Evolutionary conservation across 768 basidiomycete species (phyloP).

Genomic region (Fistulinella prunicolor): DNA sequence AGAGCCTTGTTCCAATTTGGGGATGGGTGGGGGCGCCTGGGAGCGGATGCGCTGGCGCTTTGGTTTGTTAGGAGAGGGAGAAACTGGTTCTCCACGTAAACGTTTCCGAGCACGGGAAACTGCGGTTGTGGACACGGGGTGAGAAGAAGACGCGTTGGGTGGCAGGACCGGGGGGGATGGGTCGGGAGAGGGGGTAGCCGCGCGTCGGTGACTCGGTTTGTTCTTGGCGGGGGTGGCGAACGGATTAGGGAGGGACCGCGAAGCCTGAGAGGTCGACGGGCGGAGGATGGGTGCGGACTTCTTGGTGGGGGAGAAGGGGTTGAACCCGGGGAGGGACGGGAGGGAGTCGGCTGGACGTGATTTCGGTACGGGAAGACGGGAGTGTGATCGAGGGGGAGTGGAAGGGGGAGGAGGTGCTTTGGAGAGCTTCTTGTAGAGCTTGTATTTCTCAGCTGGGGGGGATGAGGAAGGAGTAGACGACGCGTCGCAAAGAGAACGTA

Average conservation of each 20-base stretch:
- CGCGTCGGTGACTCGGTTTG: conserved; percentile 27
- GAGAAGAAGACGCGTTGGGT: conserved; percentile 15
- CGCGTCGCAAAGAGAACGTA: conserved; percentile 36
- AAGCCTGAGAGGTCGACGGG: conserved; percentile 17
- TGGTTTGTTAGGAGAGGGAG: conserved; percentile 76
- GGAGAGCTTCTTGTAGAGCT: conserved; percentile 71
- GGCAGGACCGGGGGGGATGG: conserved; percentile 39
- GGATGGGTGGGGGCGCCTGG: conserved; percentile 34
- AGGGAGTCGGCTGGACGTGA: conserved; percentile 52
- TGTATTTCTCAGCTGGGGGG: conserved; percentile 70
- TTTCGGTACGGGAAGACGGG: conserved; percentile 39
- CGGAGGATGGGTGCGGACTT: no score
- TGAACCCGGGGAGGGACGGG: conserved; percentile 54
- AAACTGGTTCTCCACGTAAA: conserved; percentile 78
- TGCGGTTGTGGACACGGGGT: conserved; percentile 38
- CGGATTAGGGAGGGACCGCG: conserved; percentile 35
- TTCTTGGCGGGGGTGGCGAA: conserved; percentile 44
- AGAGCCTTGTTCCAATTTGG: no score
- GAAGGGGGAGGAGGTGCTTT: no score
- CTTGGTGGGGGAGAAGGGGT: conserved; percentile 81
- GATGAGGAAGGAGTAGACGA: conserved; percentile 10
- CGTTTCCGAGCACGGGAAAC: conserved; percentile 74
- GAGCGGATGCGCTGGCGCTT: conserved; percentile 61
- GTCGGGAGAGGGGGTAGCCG: conserved; percentile 36
- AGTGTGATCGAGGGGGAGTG: no score